Evolutionary conservation across 768 basidiomycete species (phyloP).

Genomic region (Suillus luteus): DNA sequence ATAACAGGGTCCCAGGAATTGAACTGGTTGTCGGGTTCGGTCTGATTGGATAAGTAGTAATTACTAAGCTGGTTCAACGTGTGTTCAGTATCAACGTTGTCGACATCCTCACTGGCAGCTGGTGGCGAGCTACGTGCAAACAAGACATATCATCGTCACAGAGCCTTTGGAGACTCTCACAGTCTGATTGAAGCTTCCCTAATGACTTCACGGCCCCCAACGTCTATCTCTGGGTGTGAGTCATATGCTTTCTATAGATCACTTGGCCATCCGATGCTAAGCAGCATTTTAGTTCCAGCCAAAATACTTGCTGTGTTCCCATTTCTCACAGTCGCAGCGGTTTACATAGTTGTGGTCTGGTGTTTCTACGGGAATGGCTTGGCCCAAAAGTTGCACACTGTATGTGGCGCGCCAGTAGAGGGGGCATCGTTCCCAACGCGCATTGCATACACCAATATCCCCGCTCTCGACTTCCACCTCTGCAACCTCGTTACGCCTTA

Average conservation of each 20-base stretch:
- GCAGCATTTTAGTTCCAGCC: not conserved
- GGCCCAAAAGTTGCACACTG: slow-evolving; percentile 21
- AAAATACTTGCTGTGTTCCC: slow-evolving; percentile 9
- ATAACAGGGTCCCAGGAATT: too few species aligned
- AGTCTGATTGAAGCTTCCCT: not conserved
- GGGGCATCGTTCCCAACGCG: slow-evolving; percentile 30
- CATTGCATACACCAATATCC: slow-evolving; percentile 40
- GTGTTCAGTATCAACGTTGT: not conserved
- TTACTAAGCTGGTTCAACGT: not conserved
- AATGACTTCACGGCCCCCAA: not conserved
- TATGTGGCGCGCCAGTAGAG: slow-evolving; percentile 31
- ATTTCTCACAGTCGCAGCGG: not conserved
- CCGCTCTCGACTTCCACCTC: slow-evolving; percentile 36
- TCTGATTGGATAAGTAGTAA: too few species aligned
- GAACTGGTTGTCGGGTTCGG: too few species aligned
- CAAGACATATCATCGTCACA: not conserved
- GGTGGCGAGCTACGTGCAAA: not conserved
- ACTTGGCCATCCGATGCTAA: slow-evolving; percentile 6
- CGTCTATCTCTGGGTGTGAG: not conserved
- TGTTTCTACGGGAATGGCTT: slow-evolving; percentile 7
- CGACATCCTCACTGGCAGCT: not conserved
- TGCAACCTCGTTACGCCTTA: slow-evolving; percentile 49
- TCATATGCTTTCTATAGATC: not conserved
- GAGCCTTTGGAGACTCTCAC: not conserved
- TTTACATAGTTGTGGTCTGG: not conserved